Evolutionary conservation across 2,329 filamentous ascomycete species (phyloP).

Genomic region (Fusarium sp.): DNA sequence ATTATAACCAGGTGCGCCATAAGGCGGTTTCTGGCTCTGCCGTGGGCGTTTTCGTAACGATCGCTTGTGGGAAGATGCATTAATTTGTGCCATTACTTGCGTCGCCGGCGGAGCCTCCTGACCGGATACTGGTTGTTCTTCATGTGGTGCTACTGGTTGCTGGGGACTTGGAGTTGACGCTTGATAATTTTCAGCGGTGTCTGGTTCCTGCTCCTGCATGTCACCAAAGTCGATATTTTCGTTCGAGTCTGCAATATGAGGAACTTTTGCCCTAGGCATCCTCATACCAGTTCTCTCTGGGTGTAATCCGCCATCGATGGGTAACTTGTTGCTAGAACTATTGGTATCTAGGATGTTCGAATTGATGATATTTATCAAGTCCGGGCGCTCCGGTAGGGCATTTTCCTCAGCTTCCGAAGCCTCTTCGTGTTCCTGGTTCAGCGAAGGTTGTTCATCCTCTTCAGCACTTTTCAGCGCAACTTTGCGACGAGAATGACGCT

Average conservation of each 20-base stretch:
- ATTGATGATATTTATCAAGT: slow-evolving; percentile 31
- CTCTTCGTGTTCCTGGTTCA: background rate
- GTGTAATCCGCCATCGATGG: background rate
- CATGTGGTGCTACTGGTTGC: background rate
- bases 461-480: background rate
- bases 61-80: background rate
- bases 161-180: background rate
- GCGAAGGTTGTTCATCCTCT: background rate
- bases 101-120: background rate
- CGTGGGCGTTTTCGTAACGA: background rate
- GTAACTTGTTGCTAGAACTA: background rate
- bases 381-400: background rate
- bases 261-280: background rate
- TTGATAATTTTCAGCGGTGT: background rate
- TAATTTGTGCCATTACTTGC: background rate
- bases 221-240: background rate
- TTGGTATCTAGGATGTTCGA: background rate
- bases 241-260: background rate
- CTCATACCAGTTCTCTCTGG: background rate
- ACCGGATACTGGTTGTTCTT: background rate
- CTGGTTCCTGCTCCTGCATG: background rate
- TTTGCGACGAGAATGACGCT: background rate
- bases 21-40: slow-evolving; percentile 24
- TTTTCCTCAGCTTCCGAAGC: slow-evolving; percentile 19
- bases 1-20: background rate